phyloP scores from a whole-genome alignment of 1,284 basidiomycete species.

The Sporisorium scitamineum region DNA sequence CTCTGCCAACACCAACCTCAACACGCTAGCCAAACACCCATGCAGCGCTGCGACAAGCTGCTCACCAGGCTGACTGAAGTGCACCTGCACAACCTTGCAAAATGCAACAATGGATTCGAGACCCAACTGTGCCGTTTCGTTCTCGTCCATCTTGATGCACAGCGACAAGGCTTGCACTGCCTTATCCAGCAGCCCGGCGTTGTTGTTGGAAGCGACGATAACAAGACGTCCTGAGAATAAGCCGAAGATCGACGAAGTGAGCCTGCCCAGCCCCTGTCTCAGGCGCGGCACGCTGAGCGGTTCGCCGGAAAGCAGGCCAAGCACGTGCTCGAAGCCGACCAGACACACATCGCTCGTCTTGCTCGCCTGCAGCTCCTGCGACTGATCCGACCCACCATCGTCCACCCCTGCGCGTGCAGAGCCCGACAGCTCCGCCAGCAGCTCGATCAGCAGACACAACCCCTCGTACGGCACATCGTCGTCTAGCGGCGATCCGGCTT shows the following conservation, averaged over 20 bases:
- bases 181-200: conserved; percentile 17
- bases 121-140: conserved; percentile 32
- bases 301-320: conserved; percentile 33
- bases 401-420: conserved; percentile 41
- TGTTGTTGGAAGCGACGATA: conserved; percentile 3
- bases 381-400: conserved; percentile 26
- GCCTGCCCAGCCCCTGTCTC: conserved; percentile 32
- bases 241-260: conserved; percentile 30
- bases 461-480: conserved; percentile 60
- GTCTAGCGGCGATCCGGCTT: conserved; percentile 43
- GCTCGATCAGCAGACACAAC: conserved; percentile 45
- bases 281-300: conserved; percentile 43
- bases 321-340: conserved; percentile 46
- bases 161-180: conserved; percentile 37
- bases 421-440: conserved; percentile 41
- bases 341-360: conserved; percentile 53
- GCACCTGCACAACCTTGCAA: conserved; percentile 21
- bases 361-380: conserved; percentile 14
- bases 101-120: conserved; percentile 41
- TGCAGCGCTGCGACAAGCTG: conserved; percentile 23
- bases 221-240: conserved; percentile 39
- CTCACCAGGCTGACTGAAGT: conserved; percentile 7
- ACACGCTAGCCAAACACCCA: conserved; percentile 3
- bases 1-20: conserved; percentile 33
- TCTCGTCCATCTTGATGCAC: conserved; percentile 48